Evolutionary conservation across 1,139 yeast genomes (phyloP), one percentile per base, ranked within the genome.

Genomic region (Geotrichum cucujoidarum): DNA sequence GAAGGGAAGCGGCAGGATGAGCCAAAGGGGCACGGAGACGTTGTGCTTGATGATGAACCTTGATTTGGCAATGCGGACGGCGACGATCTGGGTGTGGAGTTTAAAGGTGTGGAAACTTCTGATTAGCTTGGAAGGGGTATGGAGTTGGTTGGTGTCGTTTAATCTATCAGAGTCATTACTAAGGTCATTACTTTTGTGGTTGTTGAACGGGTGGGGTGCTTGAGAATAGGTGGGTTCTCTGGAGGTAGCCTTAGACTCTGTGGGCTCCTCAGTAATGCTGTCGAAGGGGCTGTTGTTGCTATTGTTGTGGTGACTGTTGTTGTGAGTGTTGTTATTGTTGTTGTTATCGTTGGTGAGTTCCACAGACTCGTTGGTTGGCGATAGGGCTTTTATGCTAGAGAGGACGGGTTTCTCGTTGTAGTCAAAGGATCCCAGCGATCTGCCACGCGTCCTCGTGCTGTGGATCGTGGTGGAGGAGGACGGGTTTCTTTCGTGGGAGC

Each of bases 31-130:
- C 11, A 50, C 47, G 14, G 53, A 38, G 14, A 47, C 42, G 43
- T 47, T 50, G 11, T 33, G 39, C 11, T 44, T 44, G 29, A 50
- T 41, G 29, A 41, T 44, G 25, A 50, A 47, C 16, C 51, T 37
- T 13, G 49, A 47, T 20, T 31, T 40, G 54, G 66, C 38, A 10
- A 35, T 66, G 24, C 70, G 67, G 38, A 29, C 34, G 38, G 38
- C 38, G 13, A 35, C 11, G 22, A 35, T 35, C 38, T 35, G 22
- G 14, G 38, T 14, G 10, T 35, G 38, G 17, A 35, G n/a, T 27
- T 35, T 35, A 8, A 35, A 16, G 24, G 38, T 21, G 24, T 35
- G 24, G 14, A 35, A 14, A 13, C 16, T 20, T 17, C 11, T 14
- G 13, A 13, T 10, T 21, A 35, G 31, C 18, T 22, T 22, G 11